Conservation (phyloP, 306 rosid species). For the Prunus mongolica region DNA sequence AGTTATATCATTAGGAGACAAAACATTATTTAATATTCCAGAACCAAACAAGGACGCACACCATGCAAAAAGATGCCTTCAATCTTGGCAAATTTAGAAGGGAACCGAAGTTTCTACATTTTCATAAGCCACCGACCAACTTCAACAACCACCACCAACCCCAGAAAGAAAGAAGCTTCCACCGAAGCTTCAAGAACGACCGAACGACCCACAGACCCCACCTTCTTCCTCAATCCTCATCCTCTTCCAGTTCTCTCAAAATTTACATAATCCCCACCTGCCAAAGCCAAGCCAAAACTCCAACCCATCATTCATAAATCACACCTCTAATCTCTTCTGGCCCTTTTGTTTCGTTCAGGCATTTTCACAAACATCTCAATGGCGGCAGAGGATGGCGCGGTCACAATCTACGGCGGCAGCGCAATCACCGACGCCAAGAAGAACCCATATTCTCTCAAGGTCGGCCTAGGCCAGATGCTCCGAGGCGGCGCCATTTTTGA, state of each 20-base stretch:
- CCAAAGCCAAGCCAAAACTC: background rate
- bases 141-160: background rate
- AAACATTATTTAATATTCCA: background rate
- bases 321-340: background rate
- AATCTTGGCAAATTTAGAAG: background rate
- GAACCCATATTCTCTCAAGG: slow-evolving; percentile 33
- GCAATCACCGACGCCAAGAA: slow-evolving; percentile 46
- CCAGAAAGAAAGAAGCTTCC: background rate
- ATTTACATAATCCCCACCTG: background rate
- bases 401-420: slow-evolving; percentile 45
- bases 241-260: background rate
- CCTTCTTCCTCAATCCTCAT: background rate
- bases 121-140: background rate
- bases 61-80: background rate
- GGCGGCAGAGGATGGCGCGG: slow-evolving; percentile 49
- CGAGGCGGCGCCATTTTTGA: slow-evolving; percentile 64
- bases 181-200: background rate
- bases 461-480: slow-evolving; percentile 47
- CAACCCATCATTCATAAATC: background rate
- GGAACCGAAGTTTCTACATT: slow-evolving; percentile 31
- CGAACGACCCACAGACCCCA: background rate
- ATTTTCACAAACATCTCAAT: slow-evolving; percentile 26
- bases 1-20: background rate
- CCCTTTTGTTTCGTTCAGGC: background rate
- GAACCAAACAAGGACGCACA: background rate